These are phyloP conservation scores for Phytophthora niederhauseri DNA, from an alignment of 352 stramenopile species.

Conservation along the genomic window DNA sequence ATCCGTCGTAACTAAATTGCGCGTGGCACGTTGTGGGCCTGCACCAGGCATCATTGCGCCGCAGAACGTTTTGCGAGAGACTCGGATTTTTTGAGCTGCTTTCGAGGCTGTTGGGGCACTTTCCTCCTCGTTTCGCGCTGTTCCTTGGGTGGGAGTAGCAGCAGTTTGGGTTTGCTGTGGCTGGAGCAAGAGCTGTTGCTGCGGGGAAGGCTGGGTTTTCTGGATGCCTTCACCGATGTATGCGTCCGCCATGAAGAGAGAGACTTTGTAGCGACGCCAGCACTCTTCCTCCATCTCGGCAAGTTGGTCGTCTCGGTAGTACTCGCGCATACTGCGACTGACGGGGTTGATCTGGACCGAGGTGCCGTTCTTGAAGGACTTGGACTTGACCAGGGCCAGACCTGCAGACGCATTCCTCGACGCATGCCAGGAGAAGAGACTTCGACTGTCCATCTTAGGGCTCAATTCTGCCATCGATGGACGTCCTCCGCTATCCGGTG, in stretches of 20 bases:
- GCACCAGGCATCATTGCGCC: conserved; percentile 40
- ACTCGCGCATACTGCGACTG: conserved; percentile 51
- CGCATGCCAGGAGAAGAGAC: conserved; percentile 21
- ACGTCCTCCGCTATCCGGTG: neutral
- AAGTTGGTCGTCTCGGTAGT: conserved; percentile 53
- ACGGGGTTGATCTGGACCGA: conserved; percentile 62
- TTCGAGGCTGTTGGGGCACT: conserved; percentile 24
- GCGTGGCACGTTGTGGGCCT: conserved; percentile 23
- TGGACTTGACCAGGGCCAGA: conserved; percentile 40
- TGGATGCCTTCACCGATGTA: conserved; percentile 24
- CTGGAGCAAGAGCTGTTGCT: neutral
- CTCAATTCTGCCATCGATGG: conserved; percentile 3
- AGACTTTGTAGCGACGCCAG: conserved; percentile 75
- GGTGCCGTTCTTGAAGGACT: conserved; percentile 57
- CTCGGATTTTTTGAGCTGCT: conserved; percentile 27
- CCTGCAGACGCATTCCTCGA: conserved; percentile 2
- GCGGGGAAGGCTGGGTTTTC: neutral
- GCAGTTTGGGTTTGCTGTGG: neutral
- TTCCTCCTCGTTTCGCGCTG: conserved; percentile 19
- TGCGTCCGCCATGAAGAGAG: conserved; percentile 57
- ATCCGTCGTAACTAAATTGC: conserved; percentile 53
- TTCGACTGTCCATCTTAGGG: conserved; percentile 2
- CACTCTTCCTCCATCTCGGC: conserved; percentile 74
- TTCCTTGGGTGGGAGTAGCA: neutral
- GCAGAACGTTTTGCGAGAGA: conserved; percentile 47